These are phyloP conservation scores for Daedalea quercina DNA, from an alignment of 768 basidiomycete species.

Conservation along the genomic window DNA sequence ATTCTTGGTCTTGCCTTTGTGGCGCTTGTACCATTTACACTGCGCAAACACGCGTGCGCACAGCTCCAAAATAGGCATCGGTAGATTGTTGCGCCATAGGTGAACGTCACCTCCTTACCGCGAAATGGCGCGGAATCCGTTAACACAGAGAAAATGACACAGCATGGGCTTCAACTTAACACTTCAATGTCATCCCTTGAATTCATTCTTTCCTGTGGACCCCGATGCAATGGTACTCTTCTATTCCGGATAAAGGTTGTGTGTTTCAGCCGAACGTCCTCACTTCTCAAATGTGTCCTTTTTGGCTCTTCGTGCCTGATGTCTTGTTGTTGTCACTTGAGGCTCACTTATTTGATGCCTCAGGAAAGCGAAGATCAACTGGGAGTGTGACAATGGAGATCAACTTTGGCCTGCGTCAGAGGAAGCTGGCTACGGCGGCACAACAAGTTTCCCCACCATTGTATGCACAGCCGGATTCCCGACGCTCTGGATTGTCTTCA, in stretches of 20 bases:
- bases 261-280: too few species aligned
- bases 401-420: conserved; percentile 48
- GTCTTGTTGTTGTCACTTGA: not conserved
- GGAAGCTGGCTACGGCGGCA: conserved; percentile 33
- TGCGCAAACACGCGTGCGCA: too few species aligned
- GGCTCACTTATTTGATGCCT: not conserved
- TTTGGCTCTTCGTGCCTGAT: not conserved
- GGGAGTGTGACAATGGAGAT: conserved; percentile 71
- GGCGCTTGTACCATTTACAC: not conserved
- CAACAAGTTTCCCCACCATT: conserved; percentile 41
- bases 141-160: too few species aligned
- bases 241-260: too few species aligned
- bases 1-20: not conserved
- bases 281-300: not conserved
- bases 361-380: conserved; percentile 61
- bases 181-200: too few species aligned
- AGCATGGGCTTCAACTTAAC: too few species aligned
- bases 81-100: too few species aligned
- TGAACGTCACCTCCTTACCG: too few species aligned
- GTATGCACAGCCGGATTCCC: conserved; percentile 58
- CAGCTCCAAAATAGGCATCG: too few species aligned
- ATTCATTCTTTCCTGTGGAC: too few species aligned
- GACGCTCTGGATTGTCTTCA: conserved; percentile 58
- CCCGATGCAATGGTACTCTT: too few species aligned
- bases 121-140: too few species aligned